Evolutionary conservation across 345 rosid genomes (phyloP).

Genomic region (Psidium guajava): DNA sequence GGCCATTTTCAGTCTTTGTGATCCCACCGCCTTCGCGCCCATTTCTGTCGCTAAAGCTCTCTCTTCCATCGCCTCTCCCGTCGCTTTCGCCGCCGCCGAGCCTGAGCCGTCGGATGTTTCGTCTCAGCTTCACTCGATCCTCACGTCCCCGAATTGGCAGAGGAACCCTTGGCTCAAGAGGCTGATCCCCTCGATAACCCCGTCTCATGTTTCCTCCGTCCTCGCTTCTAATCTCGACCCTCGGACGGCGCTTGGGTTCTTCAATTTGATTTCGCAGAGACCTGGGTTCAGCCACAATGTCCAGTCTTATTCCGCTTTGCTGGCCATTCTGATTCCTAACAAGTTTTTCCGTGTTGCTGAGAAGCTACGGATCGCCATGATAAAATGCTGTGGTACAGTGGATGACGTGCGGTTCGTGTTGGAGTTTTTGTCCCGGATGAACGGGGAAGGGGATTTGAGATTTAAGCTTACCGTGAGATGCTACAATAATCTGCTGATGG

Average conservation of each 20-base stretch:
- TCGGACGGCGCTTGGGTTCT: slow-evolving; percentile 38
- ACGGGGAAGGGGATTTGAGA: slow-evolving; percentile 15
- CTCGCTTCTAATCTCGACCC: slow-evolving; percentile 31
- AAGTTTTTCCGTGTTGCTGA: slow-evolving; percentile 23
- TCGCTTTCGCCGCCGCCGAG: slow-evolving; percentile 2
- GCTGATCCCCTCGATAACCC: slow-evolving; percentile 27
- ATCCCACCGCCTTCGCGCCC: background rate
- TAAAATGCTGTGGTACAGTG: slow-evolving; percentile 26
- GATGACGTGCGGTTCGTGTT: slow-evolving; percentile 28
- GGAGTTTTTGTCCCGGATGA: slow-evolving; percentile 32
- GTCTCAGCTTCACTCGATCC: slow-evolving; percentile 28
- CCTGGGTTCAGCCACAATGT: slow-evolving; percentile 42
- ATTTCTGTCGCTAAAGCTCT: background rate
- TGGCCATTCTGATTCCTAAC: slow-evolving; percentile 28
- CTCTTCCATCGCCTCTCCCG: background rate
- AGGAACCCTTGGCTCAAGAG: slow-evolving; percentile 25
- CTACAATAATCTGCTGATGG: slow-evolving; percentile 52
- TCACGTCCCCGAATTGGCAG: slow-evolving; percentile 49
- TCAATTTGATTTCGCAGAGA: slow-evolving; percentile 37
- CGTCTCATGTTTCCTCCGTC: slow-evolving; percentile 34
- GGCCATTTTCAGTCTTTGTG: background rate
- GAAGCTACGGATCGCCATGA: slow-evolving; percentile 40
- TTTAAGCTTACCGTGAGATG: slow-evolving; percentile 39
- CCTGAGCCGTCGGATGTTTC: slow-evolving; percentile 4
- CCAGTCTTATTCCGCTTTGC: slow-evolving; percentile 31